Evolutionary conservation across 768 basidiomycete species (phyloP), one percentile per base, ranked within the genome.

Genomic region (Tulasnella sp.): DNA sequence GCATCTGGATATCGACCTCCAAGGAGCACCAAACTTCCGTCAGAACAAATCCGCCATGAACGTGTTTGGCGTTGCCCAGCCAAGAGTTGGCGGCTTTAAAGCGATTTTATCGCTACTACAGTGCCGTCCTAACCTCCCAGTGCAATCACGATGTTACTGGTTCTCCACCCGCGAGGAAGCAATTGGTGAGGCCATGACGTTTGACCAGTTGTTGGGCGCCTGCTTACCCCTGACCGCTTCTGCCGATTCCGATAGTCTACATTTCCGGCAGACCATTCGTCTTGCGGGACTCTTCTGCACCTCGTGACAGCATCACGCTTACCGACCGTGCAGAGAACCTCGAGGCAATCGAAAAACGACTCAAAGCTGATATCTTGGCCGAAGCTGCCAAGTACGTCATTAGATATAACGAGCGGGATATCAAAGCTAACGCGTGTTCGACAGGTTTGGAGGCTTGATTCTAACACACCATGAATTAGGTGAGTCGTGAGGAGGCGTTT

Each of bases 91-190:
- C 62, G 96, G 94, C 2, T 74, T 99, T 9, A 77, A 88, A 43
- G 92, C 90, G 2, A 88, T 98, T 49, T 72, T 99, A 3, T 89
- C 89, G 19, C 75, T 91, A 9, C 77, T 99, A 5, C 74, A 83
- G 34, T 86, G 84, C 62, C 73, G 83, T 27, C 86, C 86, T 7
- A 78, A 76, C 53, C 76, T 74, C 31, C 64, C 49, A 57, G 42
- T 62, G 59, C 35, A 63, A 25, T 50, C 46, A 25, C 84, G 81
- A 63, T 87, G 88, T 2, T 83, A 94, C 27, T 99, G 92, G 91
- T 90, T 98, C 69, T 96, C 86, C 27, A 96, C 94, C 11, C 77
- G 96, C 63, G 96, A 99, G 69, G 96, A 98, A 66, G 92, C 93
- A 3, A 80, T 94, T 51, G 80, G 91, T 90, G 68, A 60, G 82